Evolutionary conservation across 352 stramenopile genomes (phyloP).

Genomic region (Phytopythium helicoides): DNA sequence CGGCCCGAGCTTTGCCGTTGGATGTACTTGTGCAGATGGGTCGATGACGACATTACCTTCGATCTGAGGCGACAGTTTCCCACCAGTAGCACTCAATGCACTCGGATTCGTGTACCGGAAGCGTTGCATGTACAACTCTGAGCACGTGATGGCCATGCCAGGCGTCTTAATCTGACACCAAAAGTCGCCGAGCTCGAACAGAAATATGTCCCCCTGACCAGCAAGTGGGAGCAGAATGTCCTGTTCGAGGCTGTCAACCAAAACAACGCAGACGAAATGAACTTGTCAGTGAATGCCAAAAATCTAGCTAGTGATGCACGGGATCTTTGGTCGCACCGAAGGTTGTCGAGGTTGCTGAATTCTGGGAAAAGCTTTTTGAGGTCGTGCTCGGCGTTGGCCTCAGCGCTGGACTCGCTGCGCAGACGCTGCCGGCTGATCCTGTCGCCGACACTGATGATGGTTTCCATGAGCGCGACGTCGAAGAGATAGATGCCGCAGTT

Average conservation of each 20-base stretch:
- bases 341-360: conserved; percentile 83
- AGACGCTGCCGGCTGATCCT: conserved; percentile 77
- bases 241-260: conserved; percentile 66
- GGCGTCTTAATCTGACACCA: conserved; percentile 92
- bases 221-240: conserved; percentile 81
- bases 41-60: conserved; percentile 88
- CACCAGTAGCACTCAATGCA: conserved; percentile 70
- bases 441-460: conserved; percentile 76
- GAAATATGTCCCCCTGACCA: conserved; percentile 62
- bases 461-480: conserved; percentile 76
- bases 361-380: conserved; percentile 87
- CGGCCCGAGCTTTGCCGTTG: conserved; percentile 81
- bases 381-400: conserved; percentile 72
- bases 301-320: not conserved
- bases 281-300: too few species aligned
- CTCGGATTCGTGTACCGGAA: conserved; percentile 89
- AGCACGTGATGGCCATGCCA: conserved; percentile 88
- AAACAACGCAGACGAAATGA: too few species aligned
- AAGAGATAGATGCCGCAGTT: conserved; percentile 90
- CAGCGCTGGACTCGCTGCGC: conserved; percentile 66
- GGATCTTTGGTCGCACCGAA: conserved; percentile 41
- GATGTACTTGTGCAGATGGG: conserved; percentile 71
- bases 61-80: conserved; percentile 82
- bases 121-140: conserved; percentile 89
- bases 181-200: conserved; percentile 86